Evolutionary conservation across 2,329 filamentous ascomycete genomes (phyloP).

Genomic region (Botrytis porri): DNA sequence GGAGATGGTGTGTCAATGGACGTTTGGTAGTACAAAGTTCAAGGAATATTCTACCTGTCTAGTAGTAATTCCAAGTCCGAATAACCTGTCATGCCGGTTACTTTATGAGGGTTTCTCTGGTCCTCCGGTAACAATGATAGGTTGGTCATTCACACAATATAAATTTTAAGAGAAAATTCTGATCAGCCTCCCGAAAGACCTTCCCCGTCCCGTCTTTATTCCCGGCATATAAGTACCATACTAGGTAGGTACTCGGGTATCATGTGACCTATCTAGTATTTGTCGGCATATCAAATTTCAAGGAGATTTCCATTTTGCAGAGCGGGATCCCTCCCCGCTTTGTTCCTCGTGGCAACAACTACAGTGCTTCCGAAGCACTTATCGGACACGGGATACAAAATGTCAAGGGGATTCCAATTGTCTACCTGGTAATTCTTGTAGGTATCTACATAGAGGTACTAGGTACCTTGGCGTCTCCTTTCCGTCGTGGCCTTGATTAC

Average conservation of each 20-base stretch:
- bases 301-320: not conserved
- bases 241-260: no score
- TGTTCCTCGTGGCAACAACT: not conserved
- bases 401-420: not conserved
- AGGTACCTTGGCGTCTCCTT: not conserved
- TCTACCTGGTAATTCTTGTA: not conserved
- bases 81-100: no score
- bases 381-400: not conserved
- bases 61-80: no score
- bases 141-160: no score
- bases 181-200: no score
- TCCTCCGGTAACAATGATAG: no score
- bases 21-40: no score
- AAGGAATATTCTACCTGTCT: no score
- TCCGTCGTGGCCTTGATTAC: not conserved
- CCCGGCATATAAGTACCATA: not conserved
- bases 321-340: not conserved
- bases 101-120: no score
- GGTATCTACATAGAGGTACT: not conserved
- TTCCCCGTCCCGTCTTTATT: no score
- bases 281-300: not conserved
- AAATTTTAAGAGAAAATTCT: no score
- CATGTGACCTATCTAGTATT: not conserved
- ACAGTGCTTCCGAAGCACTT: not conserved
- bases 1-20: no score